Conservation (phyloP, 1,139 yeast genomes). For the Taphrina populina region DNA sequence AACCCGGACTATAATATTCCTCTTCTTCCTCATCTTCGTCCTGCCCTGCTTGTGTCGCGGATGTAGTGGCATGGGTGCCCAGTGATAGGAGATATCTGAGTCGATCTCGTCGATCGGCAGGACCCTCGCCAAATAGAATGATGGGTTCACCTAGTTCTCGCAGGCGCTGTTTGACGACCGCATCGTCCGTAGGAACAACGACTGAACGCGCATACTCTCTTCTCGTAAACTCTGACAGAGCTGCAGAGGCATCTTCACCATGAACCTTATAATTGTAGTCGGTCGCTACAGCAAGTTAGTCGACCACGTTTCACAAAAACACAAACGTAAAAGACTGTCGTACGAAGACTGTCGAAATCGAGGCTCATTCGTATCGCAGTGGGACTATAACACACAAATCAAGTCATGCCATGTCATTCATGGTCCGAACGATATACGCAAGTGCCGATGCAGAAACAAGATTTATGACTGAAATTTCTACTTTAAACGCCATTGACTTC, state of each 20-base stretch:
- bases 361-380: too few species aligned
- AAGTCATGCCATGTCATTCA: too few species aligned
- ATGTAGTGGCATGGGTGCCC: slow-evolving; percentile 39
- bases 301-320: too few species aligned
- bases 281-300: not conserved
- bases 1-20: slow-evolving; percentile 83
- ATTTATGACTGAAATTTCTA: too few species aligned
- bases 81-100: slow-evolving; percentile 50
- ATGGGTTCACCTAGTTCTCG: slow-evolving; percentile 59
- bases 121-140: slow-evolving; percentile 61
- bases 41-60: slow-evolving; percentile 41
- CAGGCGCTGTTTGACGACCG: slow-evolving; percentile 55
- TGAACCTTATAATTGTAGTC: slow-evolving; percentile 14
- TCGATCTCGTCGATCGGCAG: slow-evolving; percentile 60
- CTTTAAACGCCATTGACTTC: too few species aligned
- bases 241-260: slow-evolving; percentile 24
- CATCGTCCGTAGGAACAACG: slow-evolving; percentile 63
- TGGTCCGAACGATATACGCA: too few species aligned
- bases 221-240: slow-evolving; percentile 16
- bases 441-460: too few species aligned
- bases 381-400: too few species aligned
- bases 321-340: too few species aligned
- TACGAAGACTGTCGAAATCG: not conserved
- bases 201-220: slow-evolving; percentile 38
- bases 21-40: slow-evolving; percentile 56